Evolutionary conservation across 1,139 yeast genomes (phyloP), one percentile per base, ranked within the genome.

Genomic region (Candida sanyaensis): DNA sequence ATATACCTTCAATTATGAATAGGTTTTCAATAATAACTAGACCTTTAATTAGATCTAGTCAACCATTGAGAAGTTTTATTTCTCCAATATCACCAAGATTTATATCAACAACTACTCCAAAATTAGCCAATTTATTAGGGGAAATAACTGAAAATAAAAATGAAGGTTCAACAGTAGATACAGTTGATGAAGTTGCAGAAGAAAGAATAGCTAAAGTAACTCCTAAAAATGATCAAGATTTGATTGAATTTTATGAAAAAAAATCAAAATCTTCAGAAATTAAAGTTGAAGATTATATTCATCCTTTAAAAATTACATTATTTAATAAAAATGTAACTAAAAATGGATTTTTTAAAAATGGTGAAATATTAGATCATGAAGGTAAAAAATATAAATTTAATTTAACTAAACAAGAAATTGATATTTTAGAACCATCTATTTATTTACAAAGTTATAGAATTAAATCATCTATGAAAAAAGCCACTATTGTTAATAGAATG

Each of bases 391-490:
- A 84, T 68, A 77, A 77, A 57, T 71, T 92, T 54, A 68, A 72
- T 36, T 76, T 91, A 50, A 73, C 83, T 6, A 70, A 71, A 41
- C 78, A 80, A 50, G 96, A 91, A 65, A 81, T 89, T 52, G 88
- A 85, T 44, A 79, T 83, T 2, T 75, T 92, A 55, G 97, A 90
- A 66, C 98, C 98, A 29, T 83, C 95, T 12, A 80, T 92, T 28
- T 90, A 83, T 66, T 68, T 88, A 50, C 78, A 84, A 61, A 87
- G 96, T 10, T 85, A 77, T 73, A 79, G 97, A 66, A 78, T 92
- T 60, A 89, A 91, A 65, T 81, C 91, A 26, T 85, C 96, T 5
- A 81, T 87, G 73, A 93, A 93, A 69, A 93, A 93, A 71, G 92
- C 96, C 43, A 90, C 92, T 10, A 76, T 84, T 40, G 88, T 91